Conservation (phyloP, 2,329 filamentous ascomycete species). For the Colletotrichum melonis region DNA sequence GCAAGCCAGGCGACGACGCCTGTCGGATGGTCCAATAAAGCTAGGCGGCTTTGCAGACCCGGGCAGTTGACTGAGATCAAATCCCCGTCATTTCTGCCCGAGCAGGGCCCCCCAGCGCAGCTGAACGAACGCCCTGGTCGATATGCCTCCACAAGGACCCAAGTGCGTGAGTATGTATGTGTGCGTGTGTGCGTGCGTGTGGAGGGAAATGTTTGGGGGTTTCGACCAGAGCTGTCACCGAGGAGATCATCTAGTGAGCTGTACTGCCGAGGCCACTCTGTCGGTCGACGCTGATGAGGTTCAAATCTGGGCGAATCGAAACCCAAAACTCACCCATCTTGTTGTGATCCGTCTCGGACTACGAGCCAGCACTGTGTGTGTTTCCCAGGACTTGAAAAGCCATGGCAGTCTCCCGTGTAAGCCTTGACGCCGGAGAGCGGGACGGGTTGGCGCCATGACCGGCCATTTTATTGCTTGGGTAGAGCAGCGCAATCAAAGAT, state of each 20-base stretch:
- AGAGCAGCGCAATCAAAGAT: constrained; percentile 2
- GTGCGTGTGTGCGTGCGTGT: background rate
- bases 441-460: background rate
- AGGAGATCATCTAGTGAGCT: background rate
- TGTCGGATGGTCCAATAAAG: constrained; percentile 29
- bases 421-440: background rate
- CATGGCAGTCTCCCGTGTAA: background rate
- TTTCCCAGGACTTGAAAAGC: background rate
- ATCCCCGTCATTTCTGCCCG: constrained; percentile 29
- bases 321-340: background rate
- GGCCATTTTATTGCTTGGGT: background rate
- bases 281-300: constrained; percentile 11
- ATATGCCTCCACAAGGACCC: background rate
- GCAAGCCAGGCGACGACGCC: constrained; percentile 33
- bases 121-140: constrained; percentile 14
- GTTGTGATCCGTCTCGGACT: background rate
- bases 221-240: constrained; percentile 20
- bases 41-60: constrained; percentile 30
- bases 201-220: constrained; percentile 6
- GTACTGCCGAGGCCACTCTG: constrained; percentile 1
- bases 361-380: background rate
- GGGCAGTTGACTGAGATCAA: constrained; percentile 28
- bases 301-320: background rate
- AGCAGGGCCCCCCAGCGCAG: constrained; percentile 15
- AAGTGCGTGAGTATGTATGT: background rate